Evolutionary conservation across 805 yeast genomes (phyloP).

Genomic region (Lipomyces sp.): DNA sequence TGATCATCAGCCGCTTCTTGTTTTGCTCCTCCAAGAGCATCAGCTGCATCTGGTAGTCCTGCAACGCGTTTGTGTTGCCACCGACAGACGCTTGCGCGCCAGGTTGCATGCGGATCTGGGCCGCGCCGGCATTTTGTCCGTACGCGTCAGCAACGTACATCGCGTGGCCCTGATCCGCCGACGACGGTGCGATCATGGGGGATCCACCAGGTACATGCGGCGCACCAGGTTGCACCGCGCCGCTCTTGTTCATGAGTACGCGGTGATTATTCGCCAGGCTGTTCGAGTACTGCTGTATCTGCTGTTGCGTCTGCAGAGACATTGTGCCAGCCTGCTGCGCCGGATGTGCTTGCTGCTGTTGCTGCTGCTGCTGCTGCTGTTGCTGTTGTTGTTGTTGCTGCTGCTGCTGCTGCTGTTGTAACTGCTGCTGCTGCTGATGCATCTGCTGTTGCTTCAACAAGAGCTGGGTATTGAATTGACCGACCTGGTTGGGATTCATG

Average conservation of each 20-base stretch:
- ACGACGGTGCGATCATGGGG: slow-evolving; percentile 19
- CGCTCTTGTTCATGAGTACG: slow-evolving; percentile 18
- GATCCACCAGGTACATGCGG: slow-evolving; percentile 18
- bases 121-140: slow-evolving; percentile 32
- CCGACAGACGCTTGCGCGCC: slow-evolving; percentile 21
- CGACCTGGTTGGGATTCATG: slow-evolving; percentile 23
- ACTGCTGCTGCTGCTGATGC: slow-evolving; percentile 27
- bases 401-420: slow-evolving; percentile 17
- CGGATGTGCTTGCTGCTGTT: slow-evolving; percentile 29
- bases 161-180: slow-evolving; percentile 19
- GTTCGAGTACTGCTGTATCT: slow-evolving; percentile 23
- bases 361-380: slow-evolving; percentile 33
- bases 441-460: slow-evolving; percentile 34
- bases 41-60: slow-evolving; percentile 78
- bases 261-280: slow-evolving; percentile 24
- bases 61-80: slow-evolving; percentile 49
- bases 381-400: slow-evolving; percentile 30
- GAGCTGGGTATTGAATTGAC: slow-evolving; percentile 30
- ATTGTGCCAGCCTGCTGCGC: slow-evolving; percentile 11
- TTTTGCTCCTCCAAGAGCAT: slow-evolving; percentile 73
- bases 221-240: slow-evolving; percentile 9
- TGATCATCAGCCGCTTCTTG: slow-evolving; percentile 54
- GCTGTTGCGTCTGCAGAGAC: slow-evolving; percentile 24
- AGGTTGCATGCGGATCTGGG: slow-evolving; percentile 21
- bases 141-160: slow-evolving; percentile 25